Evolutionary conservation across 805 yeast genomes (phyloP).

Genomic region (Zygotorulaspora florentina): DNA sequence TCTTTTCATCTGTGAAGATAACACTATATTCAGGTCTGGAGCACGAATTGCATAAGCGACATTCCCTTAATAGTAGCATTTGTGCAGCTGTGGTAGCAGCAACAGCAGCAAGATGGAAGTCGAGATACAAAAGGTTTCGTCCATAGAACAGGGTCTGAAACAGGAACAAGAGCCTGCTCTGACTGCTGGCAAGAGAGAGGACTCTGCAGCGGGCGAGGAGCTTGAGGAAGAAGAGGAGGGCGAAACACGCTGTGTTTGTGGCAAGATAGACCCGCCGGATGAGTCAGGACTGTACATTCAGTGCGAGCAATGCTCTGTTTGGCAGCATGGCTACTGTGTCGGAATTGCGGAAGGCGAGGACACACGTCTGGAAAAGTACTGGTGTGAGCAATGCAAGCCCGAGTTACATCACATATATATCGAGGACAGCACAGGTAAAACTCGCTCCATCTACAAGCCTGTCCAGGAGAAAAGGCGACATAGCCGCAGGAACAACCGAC

Average conservation of each 20-base stretch:
- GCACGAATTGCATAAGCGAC: too few relatives aligned
- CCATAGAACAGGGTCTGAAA: neutral
- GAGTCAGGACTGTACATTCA: slow-evolving; percentile 67
- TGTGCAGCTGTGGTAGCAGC: neutral
- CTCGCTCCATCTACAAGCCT: slow-evolving; percentile 37
- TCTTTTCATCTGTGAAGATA: neutral
- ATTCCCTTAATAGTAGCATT: too few relatives aligned
- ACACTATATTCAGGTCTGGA: too few relatives aligned
- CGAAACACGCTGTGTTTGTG: slow-evolving; percentile 45
- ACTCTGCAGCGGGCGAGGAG: neutral
- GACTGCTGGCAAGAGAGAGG: slow-evolving; percentile 1
- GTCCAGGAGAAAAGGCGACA: slow-evolving; percentile 36
- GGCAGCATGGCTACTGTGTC: slow-evolving; percentile 98
- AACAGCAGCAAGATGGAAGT: neutral
- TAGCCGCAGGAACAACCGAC: slow-evolving; percentile 24
- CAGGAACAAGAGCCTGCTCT: neutral
- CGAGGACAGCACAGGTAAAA: slow-evolving; percentile 24
- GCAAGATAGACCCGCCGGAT: slow-evolving; percentile 42
- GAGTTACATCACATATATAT: slow-evolving; percentile 53
- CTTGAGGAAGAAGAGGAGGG: slow-evolving; percentile 38
- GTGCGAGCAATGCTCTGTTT: slow-evolving; percentile 86
- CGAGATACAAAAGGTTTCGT: neutral
- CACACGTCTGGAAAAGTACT: slow-evolving; percentile 86
- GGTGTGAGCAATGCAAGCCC: slow-evolving; percentile 91
- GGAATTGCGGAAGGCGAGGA: slow-evolving; percentile 65